These are phyloP conservation scores for Syncephalastrum monosporum DNA, from an alignment of 371 early-diverging fungal species.

Conservation along the genomic window DNA sequence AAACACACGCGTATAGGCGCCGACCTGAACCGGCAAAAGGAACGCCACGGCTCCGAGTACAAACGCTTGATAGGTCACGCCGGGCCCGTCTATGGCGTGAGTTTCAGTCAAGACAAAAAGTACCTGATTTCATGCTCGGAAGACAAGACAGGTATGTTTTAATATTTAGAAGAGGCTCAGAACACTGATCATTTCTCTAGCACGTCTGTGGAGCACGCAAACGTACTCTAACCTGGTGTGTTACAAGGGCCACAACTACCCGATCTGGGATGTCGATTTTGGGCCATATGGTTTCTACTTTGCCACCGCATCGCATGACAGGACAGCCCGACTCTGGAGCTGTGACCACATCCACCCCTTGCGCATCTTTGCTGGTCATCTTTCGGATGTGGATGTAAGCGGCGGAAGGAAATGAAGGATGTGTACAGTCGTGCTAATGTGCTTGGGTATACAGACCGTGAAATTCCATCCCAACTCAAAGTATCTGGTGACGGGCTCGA, in stretches of 20 bases:
- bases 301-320: constrained; percentile 96
- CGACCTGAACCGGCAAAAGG: constrained; percentile 55
- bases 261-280: constrained; percentile 96
- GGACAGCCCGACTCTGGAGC: constrained; percentile 96
- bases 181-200: constrained; percentile 31
- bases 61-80: constrained; percentile 92
- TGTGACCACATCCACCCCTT: constrained; percentile 94
- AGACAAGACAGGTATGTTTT: constrained; percentile 85
- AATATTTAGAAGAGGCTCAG: background rate
- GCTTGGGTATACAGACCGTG: constrained; percentile 57
- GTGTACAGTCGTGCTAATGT: background rate
- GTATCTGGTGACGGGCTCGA: constrained; percentile 95
- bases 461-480: constrained; percentile 99
- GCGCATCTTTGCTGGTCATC: constrained; percentile 97
- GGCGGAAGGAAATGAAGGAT: background rate
- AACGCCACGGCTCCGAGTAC: constrained; percentile 50
- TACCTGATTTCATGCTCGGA: constrained; percentile 94
- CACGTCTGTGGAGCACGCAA: constrained; percentile 95
- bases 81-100: constrained; percentile 93
- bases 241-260: constrained; percentile 98
- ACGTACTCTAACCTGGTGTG: constrained; percentile 87
- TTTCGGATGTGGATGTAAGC: constrained; percentile 96
- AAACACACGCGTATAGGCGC: constrained; percentile 24
- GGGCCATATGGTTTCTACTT: constrained; percentile 94
- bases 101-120: constrained; percentile 87